phyloP scores from a whole-genome alignment of 1,284 basidiomycete species.

The Inonotus obliquus region DNA sequence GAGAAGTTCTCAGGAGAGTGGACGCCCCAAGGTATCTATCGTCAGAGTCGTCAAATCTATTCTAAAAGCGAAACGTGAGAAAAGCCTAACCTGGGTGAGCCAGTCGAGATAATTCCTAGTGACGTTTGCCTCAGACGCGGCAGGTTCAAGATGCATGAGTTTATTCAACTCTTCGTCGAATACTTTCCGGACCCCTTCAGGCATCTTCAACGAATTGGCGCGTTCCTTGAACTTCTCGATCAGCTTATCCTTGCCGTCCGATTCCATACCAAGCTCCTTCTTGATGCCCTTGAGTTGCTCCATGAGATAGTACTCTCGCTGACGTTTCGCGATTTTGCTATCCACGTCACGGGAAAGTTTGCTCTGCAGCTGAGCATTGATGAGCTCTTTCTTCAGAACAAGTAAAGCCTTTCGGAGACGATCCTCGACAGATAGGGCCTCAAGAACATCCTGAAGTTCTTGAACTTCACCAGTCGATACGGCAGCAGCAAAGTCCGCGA shows the following conservation, averaged over 20 bases:
- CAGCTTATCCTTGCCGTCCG: conserved; percentile 96
- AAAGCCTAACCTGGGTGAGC: conserved; percentile 73
- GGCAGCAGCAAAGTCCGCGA: conserved; percentile 97
- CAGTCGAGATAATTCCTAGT: conserved; percentile 95
- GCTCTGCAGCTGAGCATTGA: conserved; percentile 94
- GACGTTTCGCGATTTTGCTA: conserved; percentile 93
- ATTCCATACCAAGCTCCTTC: conserved; percentile 97
- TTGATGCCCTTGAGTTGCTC: conserved; percentile 99
- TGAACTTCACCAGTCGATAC: conserved; percentile 88
- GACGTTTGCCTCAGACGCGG: conserved; percentile 93
- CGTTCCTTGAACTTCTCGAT: conserved; percentile 96
- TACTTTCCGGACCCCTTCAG: conserved; percentile 86
- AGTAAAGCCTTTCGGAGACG: conserved; percentile 87
- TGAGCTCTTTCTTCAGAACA: conserved; percentile 97
- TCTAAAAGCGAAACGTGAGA: neutral
- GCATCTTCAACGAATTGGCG: conserved; percentile 86
- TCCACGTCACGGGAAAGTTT: conserved; percentile 96
- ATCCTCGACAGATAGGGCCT: conserved; percentile 84
- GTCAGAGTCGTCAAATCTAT: conserved; percentile 4
- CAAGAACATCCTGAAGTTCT: conserved; percentile 93
- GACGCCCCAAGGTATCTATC: conserved; percentile 90
- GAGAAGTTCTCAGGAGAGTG: conserved; percentile 94
- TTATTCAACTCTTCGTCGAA: conserved; percentile 97
- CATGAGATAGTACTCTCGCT: conserved; percentile 97
- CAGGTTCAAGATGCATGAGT: conserved; percentile 87